Conservation (phyloP, 2,329 filamentous ascomycete species). For the Dactylellina leptospora region DNA sequence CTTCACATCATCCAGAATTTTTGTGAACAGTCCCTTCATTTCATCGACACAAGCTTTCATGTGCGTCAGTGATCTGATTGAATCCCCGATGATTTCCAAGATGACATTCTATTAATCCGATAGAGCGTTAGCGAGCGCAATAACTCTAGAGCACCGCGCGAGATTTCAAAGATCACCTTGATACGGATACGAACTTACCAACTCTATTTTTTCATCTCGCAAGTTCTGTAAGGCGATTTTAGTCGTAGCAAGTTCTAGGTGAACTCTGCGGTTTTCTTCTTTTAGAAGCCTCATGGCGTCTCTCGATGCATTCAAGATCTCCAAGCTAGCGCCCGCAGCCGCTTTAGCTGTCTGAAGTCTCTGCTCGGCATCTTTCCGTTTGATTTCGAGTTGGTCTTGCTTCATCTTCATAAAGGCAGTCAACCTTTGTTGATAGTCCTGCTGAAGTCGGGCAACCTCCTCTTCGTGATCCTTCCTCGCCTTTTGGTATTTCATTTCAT, state of each 20-base stretch:
- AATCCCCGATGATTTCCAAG: conserved; percentile 5
- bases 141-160: not conserved
- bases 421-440: conserved; percentile 6
- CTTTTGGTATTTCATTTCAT: not conserved
- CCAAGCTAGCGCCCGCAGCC: not conserved
- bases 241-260: not conserved
- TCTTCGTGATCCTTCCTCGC: not conserved
- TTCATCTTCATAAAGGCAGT: not conserved
- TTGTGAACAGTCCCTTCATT: conserved; percentile 6
- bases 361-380: conserved; percentile 6
- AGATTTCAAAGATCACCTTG: not conserved
- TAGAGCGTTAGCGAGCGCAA: not conserved
- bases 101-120: conserved; percentile 4
- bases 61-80: conserved; percentile 1
- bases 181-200: conserved; percentile 3
- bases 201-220: conserved; percentile 5
- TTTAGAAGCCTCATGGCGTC: not conserved
- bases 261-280: not conserved
- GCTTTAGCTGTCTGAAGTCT: conserved; percentile 3
- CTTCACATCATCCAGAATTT: conserved; percentile 15
- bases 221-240: not conserved
- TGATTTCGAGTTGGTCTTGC: not conserved
- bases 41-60: conserved; percentile 17
- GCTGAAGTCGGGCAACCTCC: not conserved
- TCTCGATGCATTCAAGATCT: no score